Conservation (phyloP, 2,329 filamentous ascomycete genomes). For the Pyricularia sp. region DNA sequence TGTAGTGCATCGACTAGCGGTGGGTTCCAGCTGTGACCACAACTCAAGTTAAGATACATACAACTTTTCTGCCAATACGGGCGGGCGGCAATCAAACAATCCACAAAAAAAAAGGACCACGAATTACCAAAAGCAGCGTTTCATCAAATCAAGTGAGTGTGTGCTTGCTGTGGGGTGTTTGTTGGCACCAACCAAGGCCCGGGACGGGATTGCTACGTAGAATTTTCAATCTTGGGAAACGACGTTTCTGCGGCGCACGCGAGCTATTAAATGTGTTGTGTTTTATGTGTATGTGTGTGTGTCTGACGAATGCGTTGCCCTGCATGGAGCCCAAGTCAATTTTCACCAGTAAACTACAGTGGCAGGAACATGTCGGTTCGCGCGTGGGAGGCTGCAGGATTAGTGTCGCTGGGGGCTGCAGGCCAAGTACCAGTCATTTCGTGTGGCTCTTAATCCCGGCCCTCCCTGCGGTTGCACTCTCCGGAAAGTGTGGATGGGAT, state of each 20-base stretch:
- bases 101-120: background rate
- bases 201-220: background rate
- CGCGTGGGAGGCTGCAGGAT: constrained; percentile 1
- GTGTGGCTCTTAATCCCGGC: background rate
- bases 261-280: background rate
- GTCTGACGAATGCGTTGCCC: background rate
- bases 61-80: background rate
- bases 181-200: background rate
- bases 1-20: background rate
- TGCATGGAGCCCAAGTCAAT: background rate
- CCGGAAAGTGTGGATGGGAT: background rate
- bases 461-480: background rate
- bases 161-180: background rate
- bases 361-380: background rate
- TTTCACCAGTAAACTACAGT: background rate
- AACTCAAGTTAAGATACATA: background rate
- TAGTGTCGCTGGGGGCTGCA: constrained; percentile 1
- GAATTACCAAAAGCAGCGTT: background rate
- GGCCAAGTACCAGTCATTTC: constrained; percentile 2
- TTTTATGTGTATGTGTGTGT: background rate
- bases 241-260: constrained; percentile 3
- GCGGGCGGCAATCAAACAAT: background rate
- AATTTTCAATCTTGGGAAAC: background rate
- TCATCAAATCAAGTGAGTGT: background rate
- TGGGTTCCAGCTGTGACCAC: background rate